Base-by-base conservation (phyloP, 805 yeast genomes). In the Nakazawaea populi region DNA sequence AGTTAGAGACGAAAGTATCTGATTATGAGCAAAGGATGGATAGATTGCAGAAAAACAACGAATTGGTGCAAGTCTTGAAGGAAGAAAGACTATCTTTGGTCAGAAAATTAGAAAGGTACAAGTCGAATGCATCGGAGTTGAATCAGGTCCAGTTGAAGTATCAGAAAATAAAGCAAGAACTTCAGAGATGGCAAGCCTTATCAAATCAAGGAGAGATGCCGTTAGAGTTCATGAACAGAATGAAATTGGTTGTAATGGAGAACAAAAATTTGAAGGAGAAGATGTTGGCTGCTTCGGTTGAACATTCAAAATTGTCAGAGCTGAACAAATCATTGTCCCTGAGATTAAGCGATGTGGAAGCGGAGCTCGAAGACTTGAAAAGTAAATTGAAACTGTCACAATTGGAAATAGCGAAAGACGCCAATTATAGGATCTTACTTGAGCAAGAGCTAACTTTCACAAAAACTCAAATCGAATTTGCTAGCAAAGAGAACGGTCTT, bases 311-410 rank as follows among this genome's bases (percentile, higher is more conserved):
- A 14, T 36, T 45, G 42, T 18, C 18, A 27, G 31, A 43, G 4
- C n/a, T 6, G 12, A 36, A 44, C 6, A 24, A 14, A 29, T 6
- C 12, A 2, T 46, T 46, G 29, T 11, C 12, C 5, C 47, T 56
- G 12, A 57, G 61, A 24, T 49, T 65, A 1, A 52, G 41, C 1
- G 61, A 58, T 9, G 51, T 72, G 6, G 51, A 63, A 4, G 42
- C 38, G 1, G 62, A 64, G 28, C 44, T 68, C 6, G 61, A 62
- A 38, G 67, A 64, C 11, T 55, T 74, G 36, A 61, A 67, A 34
- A 67, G 65, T 30, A 55, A 67, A 29, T 18, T 64, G 7, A 59
- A 60, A 2, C 12, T 31, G 7, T 27, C 31, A 18, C 32, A 31
- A 11, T 24, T 28, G 27, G 30, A 24, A 14, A 24, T 40, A 10